Base-by-base conservation (phyloP, 345 rosid species). In the Populus nigra region DNA sequence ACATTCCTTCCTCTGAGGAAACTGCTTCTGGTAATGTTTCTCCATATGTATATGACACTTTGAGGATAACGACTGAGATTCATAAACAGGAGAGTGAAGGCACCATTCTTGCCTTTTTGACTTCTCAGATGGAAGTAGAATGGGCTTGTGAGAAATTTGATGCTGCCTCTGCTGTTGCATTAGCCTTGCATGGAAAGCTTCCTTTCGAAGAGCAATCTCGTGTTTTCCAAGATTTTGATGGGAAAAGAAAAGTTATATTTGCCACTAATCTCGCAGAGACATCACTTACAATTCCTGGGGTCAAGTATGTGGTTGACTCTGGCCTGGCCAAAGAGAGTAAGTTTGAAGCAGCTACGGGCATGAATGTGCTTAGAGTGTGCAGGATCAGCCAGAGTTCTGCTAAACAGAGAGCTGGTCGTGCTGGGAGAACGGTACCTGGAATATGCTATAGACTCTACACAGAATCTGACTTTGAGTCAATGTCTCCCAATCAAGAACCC, bases 381-480 rank as follows among this genome's bases (percentile, higher is more conserved):
- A 71, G 78, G 82, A 82, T 90, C 72, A 91, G 97, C 84, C 87
- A 90, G 85, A 92, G 99, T 82, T 95, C 97, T 73, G 98, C 97
- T 68, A 84, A 81, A 50, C 98, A 95, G 74, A 86, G 99, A 62
- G 94, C 97, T 85, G 99, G 98, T 79, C 99, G 98, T 84, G 98
- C 99, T 69, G 99, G 98, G 73, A 90, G 99, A 88, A 93, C 91
- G 11, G 96, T 87, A 81, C 91, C 97, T n/a, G 99, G 99, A 62
- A 84, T 75, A 76, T 95, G 98, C 87, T 95, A 88, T 74, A 85
- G 99, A 77, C 91, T 95, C 59, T 95, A 93, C 78, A 68, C 93
- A 5, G 75, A 78, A 73, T 25, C 35, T 63, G 91, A 87, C 70
- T 95, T 85, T 82, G 85, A 82, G 83, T 80, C 83, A 0, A 89